A percentile compares a stretch with the other conserved stretches of the same genome.
phyloP scores from a whole-genome alignment of 2,329 filamentous ascomycete species.

The Exophiala dermatitidis region DNA sequence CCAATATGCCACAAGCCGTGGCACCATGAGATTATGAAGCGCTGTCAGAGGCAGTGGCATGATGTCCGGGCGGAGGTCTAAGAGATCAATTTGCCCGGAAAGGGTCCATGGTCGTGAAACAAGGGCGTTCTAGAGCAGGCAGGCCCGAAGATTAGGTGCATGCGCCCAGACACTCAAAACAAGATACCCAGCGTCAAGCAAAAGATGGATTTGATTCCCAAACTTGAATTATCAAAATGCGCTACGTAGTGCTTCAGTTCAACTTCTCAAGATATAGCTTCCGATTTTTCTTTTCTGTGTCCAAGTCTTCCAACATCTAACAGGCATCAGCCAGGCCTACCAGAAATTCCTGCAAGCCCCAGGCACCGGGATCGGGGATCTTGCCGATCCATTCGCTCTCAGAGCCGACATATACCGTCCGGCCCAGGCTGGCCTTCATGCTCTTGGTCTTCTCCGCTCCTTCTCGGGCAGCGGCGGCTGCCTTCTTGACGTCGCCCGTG shows the following conservation, averaged over 20 bases:
- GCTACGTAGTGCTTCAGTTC: not conserved
- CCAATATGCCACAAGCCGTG: not conserved
- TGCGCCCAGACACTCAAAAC: not conserved
- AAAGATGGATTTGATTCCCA: not conserved
- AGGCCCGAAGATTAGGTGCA: not conserved
- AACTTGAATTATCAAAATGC: not conserved
- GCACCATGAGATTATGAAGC: not conserved
- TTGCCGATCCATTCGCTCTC: slow-evolving; percentile 57
- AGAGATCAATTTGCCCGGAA: not conserved
- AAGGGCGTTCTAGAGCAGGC: not conserved
- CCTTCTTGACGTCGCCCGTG: slow-evolving; percentile 61
- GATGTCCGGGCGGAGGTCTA: not conserved
- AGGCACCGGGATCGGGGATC: slow-evolving; percentile 65
- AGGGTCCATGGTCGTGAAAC: not conserved
- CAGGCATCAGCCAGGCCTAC: slow-evolving; percentile 59
- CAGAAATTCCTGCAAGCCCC: slow-evolving; percentile 80
- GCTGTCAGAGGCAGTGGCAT: not conserved
- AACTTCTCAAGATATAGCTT: not conserved
- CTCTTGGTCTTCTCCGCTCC: slow-evolving; percentile 80
- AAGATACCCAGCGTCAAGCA: slow-evolving; percentile 6
- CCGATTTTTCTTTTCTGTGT: not conserved
- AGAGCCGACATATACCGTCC: slow-evolving; percentile 75
- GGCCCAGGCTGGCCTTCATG: slow-evolving; percentile 82
- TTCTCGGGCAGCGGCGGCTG: slow-evolving; percentile 65
- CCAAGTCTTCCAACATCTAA: slow-evolving; percentile 18